Percentiles rank a stretch among this genome's conserved stretches.
Evolutionary conservation across 2,329 filamentous ascomycete genomes (phyloP).

Genomic region (Aspergillus sp.): DNA sequence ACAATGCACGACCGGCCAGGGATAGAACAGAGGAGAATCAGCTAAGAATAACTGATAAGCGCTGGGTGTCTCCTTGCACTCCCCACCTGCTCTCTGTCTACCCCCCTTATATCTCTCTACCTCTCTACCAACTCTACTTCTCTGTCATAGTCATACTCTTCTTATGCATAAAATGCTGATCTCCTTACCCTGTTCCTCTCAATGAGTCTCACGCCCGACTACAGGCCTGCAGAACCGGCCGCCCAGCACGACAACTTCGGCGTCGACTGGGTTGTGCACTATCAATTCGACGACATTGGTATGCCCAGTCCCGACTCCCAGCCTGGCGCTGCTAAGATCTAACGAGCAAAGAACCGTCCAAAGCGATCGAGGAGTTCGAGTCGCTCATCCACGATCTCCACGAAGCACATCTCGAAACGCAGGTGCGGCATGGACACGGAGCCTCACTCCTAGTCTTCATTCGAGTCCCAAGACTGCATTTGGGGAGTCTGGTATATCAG

Average conservation of each 20-base stretch:
- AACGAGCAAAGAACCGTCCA: constrained; percentile 56
- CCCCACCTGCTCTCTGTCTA: no score
- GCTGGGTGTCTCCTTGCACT: no score
- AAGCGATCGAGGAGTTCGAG: constrained; percentile 74
- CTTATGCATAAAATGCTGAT: neutral
- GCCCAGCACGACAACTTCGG: constrained; percentile 57
- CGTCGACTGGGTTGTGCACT: constrained; percentile 87
- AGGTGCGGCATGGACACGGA: constrained; percentile 78
- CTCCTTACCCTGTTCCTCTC: neutral
- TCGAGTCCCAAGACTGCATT: constrained; percentile 72
- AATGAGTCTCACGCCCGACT: constrained; percentile 30
- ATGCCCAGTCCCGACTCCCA: constrained; percentile 21
- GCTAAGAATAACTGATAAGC: no score
- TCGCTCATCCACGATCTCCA: constrained; percentile 74
- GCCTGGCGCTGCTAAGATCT: constrained; percentile 1
- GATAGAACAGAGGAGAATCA: no score
- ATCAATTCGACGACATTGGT: constrained; percentile 69
- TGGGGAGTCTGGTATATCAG: constrained; percentile 79
- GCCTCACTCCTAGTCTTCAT: constrained; percentile 79
- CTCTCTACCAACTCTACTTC: neutral
- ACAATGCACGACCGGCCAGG: no score
- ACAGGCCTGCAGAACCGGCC: constrained; percentile 17
- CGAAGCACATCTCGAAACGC: constrained; percentile 77
- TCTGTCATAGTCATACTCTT: neutral
- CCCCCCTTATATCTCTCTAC: no score